Base-by-base conservation (phyloP, 1,284 basidiomycete genomes). In the Cerioporus squamosus region DNA sequence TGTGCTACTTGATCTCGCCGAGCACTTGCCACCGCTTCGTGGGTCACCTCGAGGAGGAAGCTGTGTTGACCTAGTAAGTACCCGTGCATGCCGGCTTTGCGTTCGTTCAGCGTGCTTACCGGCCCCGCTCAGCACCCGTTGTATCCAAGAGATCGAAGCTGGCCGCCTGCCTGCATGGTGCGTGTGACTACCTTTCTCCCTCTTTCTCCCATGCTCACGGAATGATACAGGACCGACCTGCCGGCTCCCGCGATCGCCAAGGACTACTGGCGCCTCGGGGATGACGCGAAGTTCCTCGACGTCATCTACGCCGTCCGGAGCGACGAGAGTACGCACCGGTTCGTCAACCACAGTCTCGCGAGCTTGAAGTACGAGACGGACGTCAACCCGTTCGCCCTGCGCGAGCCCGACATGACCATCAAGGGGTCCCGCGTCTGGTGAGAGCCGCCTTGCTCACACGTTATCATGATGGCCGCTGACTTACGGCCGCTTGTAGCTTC, bases 31-130 rank as follows among this genome's bases (percentile, higher is more conserved):
- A 98, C 75, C 91, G 97, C 31, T 98, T 98, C 72, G 96, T 98
- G 45, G 97, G 85, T n/a, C 80, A 94, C 69, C 81, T 99, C 9
- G 97, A 98, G 70, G 96, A 98, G 77, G 95, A 98, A 74, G 96
- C 96, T 4, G 94, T 97, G 5, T 62, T 88, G 45, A 97, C 95
- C 22, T 97, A 76, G 91, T 91, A 57, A 65, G 81, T 71, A 22
- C 17, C 22, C 5, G 33, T 15, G 14, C 33, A 15, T 12, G 33
- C 5, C 3, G 45, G 26, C 50, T 40, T 65, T 56, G 67, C 42
- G 44, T 26, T 49, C 53, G 33, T 60, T 44, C 38, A 31, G 42
- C 24, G 31, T 51, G 39, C 53, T 17, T 40, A 42, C 5, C 6
- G 26, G 26, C 26, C 26, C 26, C 26, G 26, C 22, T 15, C 64